A percentile compares a stretch with the other conserved stretches of the same genome.
Conservation (phyloP, 2,329 filamentous ascomycete genomes). For the Phoma sp. region DNA sequence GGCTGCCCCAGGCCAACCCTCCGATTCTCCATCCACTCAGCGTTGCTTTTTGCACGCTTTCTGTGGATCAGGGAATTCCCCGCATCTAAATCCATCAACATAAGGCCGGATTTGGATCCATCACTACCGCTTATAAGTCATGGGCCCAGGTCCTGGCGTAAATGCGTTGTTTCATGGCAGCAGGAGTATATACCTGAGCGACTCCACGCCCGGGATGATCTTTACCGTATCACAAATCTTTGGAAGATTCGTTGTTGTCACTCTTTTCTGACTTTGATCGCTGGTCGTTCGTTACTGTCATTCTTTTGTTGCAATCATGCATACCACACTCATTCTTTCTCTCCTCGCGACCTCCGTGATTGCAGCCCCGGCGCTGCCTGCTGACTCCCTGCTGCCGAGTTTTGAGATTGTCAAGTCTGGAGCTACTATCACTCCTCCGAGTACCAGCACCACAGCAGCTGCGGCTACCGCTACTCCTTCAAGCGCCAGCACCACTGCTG, state of each 20-base stretch:
- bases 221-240: slow-evolving; percentile 30
- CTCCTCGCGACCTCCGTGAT: not conserved
- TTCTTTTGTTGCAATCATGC: not conserved
- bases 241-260: slow-evolving; percentile 30
- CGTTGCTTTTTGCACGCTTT: slow-evolving; percentile 5
- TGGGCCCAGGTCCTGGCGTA: slow-evolving; percentile 23
- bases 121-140: slow-evolving; percentile 20
- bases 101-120: slow-evolving; percentile 23
- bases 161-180: slow-evolving; percentile 30
- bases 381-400: not conserved
- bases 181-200: slow-evolving; percentile 28
- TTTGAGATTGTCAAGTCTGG: not conserved
- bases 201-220: slow-evolving; percentile 11
- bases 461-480: not conserved
- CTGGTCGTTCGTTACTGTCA: slow-evolving; percentile 43
- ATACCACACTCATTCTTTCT: not conserved
- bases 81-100: slow-evolving; percentile 24
- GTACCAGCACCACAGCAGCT: no score
- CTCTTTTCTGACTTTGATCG: slow-evolving; percentile 32
- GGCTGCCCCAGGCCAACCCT: slow-evolving; percentile 18
- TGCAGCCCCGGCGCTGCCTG: not conserved
- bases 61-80: slow-evolving; percentile 21
- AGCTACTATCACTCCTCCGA: not conserved
- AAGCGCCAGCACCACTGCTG: not conserved
- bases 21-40: slow-evolving; percentile 26